Evolutionary conservation across 2,329 filamentous ascomycete species (phyloP).

Genomic region (Aspergillus jensenii): DNA sequence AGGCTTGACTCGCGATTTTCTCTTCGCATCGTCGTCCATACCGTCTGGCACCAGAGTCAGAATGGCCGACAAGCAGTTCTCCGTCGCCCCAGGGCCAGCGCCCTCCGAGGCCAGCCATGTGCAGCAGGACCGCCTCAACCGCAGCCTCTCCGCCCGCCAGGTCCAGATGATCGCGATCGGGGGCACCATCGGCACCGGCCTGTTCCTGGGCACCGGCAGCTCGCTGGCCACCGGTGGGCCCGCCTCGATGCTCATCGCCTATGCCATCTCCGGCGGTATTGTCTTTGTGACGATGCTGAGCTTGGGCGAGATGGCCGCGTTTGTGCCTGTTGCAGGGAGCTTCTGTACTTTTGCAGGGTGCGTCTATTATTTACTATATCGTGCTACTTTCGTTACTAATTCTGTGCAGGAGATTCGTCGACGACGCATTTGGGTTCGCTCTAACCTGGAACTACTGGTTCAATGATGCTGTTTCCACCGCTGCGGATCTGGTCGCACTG

Average conservation of each 20-base stretch:
- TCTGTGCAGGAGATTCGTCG: slow-evolving; percentile 40
- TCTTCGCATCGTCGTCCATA: background rate
- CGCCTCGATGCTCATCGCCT: slow-evolving; percentile 58
- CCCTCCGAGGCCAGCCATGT: background rate
- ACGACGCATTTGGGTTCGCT: slow-evolving; percentile 46
- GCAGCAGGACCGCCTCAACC: slow-evolving; percentile 48
- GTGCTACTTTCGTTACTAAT: background rate
- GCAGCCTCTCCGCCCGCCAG: slow-evolving; percentile 60
- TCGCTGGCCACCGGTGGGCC: slow-evolving; percentile 61
- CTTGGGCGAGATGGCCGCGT: slow-evolving; percentile 62
- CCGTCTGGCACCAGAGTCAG: background rate
- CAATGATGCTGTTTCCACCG: slow-evolving; percentile 62
- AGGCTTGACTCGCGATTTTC: no score
- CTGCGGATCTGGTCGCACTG: slow-evolving; percentile 60
- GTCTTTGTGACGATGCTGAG: slow-evolving; percentile 61
- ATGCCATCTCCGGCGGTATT: slow-evolving; percentile 57
- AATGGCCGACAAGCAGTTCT: background rate
- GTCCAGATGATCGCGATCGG: slow-evolving; percentile 65
- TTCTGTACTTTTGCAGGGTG: slow-evolving; percentile 58
- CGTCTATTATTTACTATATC: slow-evolving; percentile 15
- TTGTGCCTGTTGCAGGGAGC: slow-evolving; percentile 54
- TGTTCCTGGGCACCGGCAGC: slow-evolving; percentile 64
- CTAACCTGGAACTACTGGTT: slow-evolving; percentile 58
- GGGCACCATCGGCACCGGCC: slow-evolving; percentile 52
- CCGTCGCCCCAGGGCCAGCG: background rate